A percentile compares a stretch with the other conserved stretches of the same genome.
These are phyloP conservation scores for Candida yuanshanica DNA, from an alignment of 805 yeast species.

Conservation along the genomic window DNA sequence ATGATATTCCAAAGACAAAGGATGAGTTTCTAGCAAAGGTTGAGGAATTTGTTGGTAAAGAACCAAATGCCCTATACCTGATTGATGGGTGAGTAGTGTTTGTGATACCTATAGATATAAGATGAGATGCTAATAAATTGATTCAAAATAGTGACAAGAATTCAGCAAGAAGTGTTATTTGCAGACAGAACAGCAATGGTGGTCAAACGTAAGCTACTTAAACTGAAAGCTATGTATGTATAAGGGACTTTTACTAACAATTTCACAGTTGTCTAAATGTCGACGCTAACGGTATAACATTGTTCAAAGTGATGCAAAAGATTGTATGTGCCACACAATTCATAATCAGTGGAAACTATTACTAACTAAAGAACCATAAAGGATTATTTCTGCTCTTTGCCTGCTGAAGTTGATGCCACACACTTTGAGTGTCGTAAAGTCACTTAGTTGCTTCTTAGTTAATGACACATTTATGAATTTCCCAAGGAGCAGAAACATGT, in stretches of 20 bases:
- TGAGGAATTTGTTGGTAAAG: slow-evolving; percentile 9
- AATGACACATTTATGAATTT: no score
- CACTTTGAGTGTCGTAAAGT: slow-evolving; percentile 47
- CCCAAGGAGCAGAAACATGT: no score
- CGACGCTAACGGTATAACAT: slow-evolving; percentile 32
- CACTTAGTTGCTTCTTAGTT: no score
- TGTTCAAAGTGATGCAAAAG: slow-evolving; percentile 44
- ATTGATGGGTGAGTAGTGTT: slow-evolving; percentile 20
- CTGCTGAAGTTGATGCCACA: slow-evolving; percentile 42
- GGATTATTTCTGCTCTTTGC: slow-evolving; percentile 45
- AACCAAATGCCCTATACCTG: slow-evolving; percentile 14
- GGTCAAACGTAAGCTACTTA: slow-evolving; percentile 31
- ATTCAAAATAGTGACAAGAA: slow-evolving; percentile 12
- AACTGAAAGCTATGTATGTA: neutral
- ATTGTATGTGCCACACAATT: slow-evolving; percentile 19
- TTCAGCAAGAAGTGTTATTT: slow-evolving; percentile 34
- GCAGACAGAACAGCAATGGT: slow-evolving; percentile 37
- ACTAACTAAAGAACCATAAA: slow-evolving; percentile 3
- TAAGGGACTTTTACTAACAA: neutral
- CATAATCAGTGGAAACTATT: neutral
- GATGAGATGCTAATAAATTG: neutral
- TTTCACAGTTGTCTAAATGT: slow-evolving; percentile 38
- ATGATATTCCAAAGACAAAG: neutral
- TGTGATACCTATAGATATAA: neutral
- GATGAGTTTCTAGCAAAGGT: slow-evolving; percentile 6